Percentiles rank a stretch among this genome's conserved stretches.
Evolutionary conservation across 2,329 filamentous ascomycete genomes (phyloP).

Genomic region (Paraconiothyrium sp.): DNA sequence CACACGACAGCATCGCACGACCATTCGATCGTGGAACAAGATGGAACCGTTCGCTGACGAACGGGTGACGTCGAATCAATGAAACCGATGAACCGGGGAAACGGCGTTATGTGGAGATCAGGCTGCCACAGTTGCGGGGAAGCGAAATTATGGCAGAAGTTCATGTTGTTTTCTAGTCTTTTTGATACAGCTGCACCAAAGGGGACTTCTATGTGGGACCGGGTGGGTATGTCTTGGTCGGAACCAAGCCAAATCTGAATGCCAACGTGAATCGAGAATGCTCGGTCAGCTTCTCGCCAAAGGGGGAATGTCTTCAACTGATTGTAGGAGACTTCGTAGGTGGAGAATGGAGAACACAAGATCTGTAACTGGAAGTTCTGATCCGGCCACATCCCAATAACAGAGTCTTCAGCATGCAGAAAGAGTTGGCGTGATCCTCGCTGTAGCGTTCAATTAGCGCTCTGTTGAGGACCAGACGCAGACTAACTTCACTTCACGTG

Average conservation of each 20-base stretch:
- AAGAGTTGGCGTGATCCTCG: neutral
- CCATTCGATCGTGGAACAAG: neutral
- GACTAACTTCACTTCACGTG: neutral
- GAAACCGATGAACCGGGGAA: neutral
- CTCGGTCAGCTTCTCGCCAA: neutral
- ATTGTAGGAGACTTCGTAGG: neutral
- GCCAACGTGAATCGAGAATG: neutral
- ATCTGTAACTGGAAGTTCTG: neutral
- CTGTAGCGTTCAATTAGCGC: neutral
- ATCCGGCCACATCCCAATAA: neutral
- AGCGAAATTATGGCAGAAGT: neutral
- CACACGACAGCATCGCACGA: neutral
- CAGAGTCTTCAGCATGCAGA: neutral
- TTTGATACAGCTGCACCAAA: neutral
- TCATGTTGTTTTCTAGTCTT: neutral
- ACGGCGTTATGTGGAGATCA: neutral
- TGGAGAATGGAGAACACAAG: neutral
- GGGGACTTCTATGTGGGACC: neutral
- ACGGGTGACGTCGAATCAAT: neutral
- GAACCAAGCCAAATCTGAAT: neutral
- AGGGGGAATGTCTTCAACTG: neutral
- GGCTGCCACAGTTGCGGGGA: neutral
- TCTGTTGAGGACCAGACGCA: constrained; percentile 2
- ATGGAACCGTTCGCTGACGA: neutral
- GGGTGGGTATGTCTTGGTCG: neutral